These are phyloP conservation scores for Auriscalpium vulgare DNA, from an alignment of 768 basidiomycete species.

Conservation along the genomic window DNA sequence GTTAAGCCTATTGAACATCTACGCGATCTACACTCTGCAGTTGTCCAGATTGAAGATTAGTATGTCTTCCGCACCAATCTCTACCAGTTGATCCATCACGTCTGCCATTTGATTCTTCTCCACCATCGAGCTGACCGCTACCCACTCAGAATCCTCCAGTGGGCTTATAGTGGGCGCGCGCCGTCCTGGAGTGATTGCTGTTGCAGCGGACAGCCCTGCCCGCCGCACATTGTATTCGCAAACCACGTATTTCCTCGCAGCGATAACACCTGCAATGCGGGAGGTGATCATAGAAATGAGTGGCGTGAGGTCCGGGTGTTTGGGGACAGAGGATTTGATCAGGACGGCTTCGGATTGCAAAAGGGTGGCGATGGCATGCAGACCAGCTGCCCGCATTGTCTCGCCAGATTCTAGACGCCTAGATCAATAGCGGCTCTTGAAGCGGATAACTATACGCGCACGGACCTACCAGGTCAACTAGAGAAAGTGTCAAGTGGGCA, in stretches of 20 bases:
- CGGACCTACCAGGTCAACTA: constrained; percentile 93
- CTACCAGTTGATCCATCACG: constrained; percentile 83
- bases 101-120: constrained; percentile 72
- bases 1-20: too few relatives aligned
- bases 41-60: constrained; percentile 87
- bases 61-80: constrained; percentile 84
- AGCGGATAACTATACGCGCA: constrained; percentile 5
- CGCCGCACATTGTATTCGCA: constrained; percentile 91
- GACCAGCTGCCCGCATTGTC: constrained; percentile 97
- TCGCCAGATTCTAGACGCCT: constrained; percentile 80
- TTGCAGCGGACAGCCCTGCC: constrained; percentile 50
- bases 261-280: constrained; percentile 88
- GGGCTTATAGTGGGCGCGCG: constrained; percentile 83
- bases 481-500: not conserved
- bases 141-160: constrained; percentile 80
- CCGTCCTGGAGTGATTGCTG: constrained; percentile 77
- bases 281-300: constrained; percentile 75
- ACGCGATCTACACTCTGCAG: constrained; percentile 64
- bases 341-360: constrained; percentile 86
- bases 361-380: constrained; percentile 87
- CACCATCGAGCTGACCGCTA: constrained; percentile 89
- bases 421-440: not conserved
- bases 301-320: constrained; percentile 51
- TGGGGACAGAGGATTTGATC: constrained; percentile 67
- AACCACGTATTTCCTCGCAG: constrained; percentile 78